These are phyloP conservation scores for Starmerella etchellsii DNA, from an alignment of 805 yeast species.

Conservation along the genomic window DNA sequence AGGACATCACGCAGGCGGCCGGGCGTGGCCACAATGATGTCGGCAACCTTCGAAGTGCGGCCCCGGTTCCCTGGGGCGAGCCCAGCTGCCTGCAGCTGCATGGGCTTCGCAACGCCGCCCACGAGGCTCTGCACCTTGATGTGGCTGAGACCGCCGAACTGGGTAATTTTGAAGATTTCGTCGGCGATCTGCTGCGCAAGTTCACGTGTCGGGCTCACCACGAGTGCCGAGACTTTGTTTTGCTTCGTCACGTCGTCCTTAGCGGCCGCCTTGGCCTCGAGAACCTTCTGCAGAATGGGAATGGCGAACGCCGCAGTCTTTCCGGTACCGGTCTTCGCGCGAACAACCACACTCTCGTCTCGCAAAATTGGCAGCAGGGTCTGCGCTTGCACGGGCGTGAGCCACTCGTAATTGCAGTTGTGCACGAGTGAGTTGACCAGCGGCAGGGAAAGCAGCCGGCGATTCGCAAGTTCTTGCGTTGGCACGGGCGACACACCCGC, in stretches of 20 bases:
- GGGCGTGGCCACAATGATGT: slow-evolving; percentile 76
- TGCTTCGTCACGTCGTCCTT: slow-evolving; percentile 17
- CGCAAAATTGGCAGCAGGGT: slow-evolving; percentile 58
- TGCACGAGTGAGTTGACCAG: slow-evolving; percentile 26
- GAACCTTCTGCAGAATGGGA: slow-evolving; percentile 54
- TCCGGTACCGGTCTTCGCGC: slow-evolving; percentile 95
- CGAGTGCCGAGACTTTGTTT: slow-evolving; percentile 41
- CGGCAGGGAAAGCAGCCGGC: slow-evolving; percentile 22
- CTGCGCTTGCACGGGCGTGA: slow-evolving; percentile 30
- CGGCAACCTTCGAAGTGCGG: slow-evolving; percentile 19
- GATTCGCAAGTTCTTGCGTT: slow-evolving; percentile 21
- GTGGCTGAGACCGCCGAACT: slow-evolving; percentile 25
- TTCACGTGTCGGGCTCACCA: slow-evolving; percentile 85
- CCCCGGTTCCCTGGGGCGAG: slow-evolving; percentile 26
- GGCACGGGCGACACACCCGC: slow-evolving; percentile 22
- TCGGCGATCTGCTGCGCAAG: slow-evolving; percentile 69
- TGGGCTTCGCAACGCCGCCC: slow-evolving; percentile 46
- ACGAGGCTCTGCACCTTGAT: slow-evolving; percentile 42
- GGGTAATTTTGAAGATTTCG: slow-evolving; percentile 41
- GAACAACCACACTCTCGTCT: slow-evolving; percentile 55
- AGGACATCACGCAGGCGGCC: slow-evolving; percentile 66
- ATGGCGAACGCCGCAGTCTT: slow-evolving; percentile 81
- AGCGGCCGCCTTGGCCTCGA: slow-evolving; percentile 24
- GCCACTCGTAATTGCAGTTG: slow-evolving; percentile 24
- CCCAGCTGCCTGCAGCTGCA: slow-evolving; percentile 28